Base-by-base conservation (phyloP, 768 basidiomycete genomes). In the Pseudohyphozyma bogoriensis region DNA sequence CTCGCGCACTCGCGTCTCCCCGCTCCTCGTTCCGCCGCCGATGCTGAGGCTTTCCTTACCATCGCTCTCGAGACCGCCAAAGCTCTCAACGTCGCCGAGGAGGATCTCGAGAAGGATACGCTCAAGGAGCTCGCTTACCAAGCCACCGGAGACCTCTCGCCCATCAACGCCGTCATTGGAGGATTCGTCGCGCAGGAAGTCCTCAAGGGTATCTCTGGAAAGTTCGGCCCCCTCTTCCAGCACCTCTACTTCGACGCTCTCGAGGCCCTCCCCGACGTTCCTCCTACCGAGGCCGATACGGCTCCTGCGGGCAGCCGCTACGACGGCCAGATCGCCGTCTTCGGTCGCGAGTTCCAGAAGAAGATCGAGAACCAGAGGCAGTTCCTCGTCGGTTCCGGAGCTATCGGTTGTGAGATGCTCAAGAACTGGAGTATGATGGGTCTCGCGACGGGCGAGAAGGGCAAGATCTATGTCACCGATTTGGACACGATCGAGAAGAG, bases 371-470 rank as follows among this genome's bases (percentile, higher is more conserved):
- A 86, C 71, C 83, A 89, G 72, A 82, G 87, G 31, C 88, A 97
- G 70, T 99, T 99, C 81, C 80, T 99, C 47, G 95, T 99, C 58
- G 95, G 95, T 12, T 84, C 93, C n/a, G 95, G 95, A 47, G 95
- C 95, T 37, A 97, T 99, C 72, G 95, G 95, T 24, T 99, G 95
- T 72, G 95, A 99, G 77, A 97, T 97, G 95, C 77, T 99, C 70
- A 99, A 99, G 79, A 99, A 97, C 75, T 99, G 95, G 95, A 87
- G 88, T 66, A 87, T 97, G 89, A 93, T 97, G 80, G 95, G 95
- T 62, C 77, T 99, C 49, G 92, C 82, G 10, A 81, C 85, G 33
- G 88, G 88, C 15, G 78, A 81, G 20, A 78, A 83, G 44, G 95
- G 88, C 13, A 76, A 79, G 54, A 87, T 99, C 58, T 84, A 92